Conservation (phyloP, 805 yeast genomes). For the Schwanniomyces yamadae region DNA sequence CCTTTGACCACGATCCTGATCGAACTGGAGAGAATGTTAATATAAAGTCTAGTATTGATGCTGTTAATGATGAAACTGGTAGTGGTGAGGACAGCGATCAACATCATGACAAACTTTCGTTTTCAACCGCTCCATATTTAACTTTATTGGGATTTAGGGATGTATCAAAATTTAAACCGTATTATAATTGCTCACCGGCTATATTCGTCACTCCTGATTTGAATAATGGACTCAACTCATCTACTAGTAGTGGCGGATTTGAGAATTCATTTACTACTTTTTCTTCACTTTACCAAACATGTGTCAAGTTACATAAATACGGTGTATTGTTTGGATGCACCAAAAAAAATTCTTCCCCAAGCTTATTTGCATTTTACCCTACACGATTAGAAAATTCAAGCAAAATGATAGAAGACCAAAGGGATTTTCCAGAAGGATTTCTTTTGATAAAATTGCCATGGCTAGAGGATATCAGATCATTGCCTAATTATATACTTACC, state of each 20-base stretch:
- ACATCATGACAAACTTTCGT: slow-evolving; percentile 11
- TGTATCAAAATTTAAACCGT: slow-evolving; percentile 43
- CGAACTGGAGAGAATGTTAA: slow-evolving; percentile 2
- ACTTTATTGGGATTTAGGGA: slow-evolving; percentile 68
- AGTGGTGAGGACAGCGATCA: slow-evolving; percentile 13
- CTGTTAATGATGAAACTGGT: slow-evolving; percentile 4
- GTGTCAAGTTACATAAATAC: slow-evolving; percentile 50
- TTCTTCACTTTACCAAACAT: slow-evolving; percentile 61
- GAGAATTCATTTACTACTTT: slow-evolving; percentile 67
- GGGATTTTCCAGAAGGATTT: slow-evolving; percentile 66
- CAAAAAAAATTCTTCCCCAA: slow-evolving; percentile 53
- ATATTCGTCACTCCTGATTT: slow-evolving; percentile 66
- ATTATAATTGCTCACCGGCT: slow-evolving; percentile 54
- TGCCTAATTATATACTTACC: slow-evolving; percentile 46
- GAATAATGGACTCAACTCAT: slow-evolving; percentile 35
- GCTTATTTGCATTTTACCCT: slow-evolving; percentile 59
- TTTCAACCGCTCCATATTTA: slow-evolving; percentile 47
- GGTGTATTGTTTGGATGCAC: slow-evolving; percentile 75
- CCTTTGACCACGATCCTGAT: slow-evolving; percentile 33
- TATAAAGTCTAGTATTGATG: slow-evolving; percentile 8
- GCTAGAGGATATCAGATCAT: slow-evolving; percentile 67
- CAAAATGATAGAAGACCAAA: slow-evolving; percentile 10
- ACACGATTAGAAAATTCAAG: slow-evolving; percentile 30
- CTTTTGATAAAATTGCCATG: slow-evolving; percentile 68
- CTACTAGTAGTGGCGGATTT: slow-evolving; percentile 36